Evolutionary conservation across 2,329 filamentous ascomycete genomes (phyloP).

Genomic region (Mycosphaerella arachidis): DNA sequence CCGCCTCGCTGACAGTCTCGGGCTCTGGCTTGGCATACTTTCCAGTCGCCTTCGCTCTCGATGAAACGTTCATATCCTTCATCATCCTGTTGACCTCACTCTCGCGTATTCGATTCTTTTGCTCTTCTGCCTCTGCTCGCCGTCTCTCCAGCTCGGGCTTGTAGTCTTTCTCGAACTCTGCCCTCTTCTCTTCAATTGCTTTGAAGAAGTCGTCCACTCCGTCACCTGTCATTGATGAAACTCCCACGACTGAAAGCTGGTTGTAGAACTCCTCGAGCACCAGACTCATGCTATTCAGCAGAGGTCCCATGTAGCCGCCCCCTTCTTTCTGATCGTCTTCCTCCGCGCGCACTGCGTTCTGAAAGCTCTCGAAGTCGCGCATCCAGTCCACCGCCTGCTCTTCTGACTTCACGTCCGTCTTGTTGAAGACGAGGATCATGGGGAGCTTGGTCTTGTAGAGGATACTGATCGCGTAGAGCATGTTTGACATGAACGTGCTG

Average conservation of each 20-base stretch:
- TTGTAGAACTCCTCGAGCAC: conserved; percentile 98
- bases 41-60: conserved; percentile 32
- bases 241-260: conserved; percentile 85
- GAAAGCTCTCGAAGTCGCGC: conserved; percentile 97
- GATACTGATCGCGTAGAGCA: conserved; percentile 98
- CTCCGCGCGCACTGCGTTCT: conserved; percentile 74
- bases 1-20: conserved; percentile 48
- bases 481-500: conserved; percentile 98
- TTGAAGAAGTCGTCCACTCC: conserved; percentile 92
- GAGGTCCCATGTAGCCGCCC: conserved; percentile 88
- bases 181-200: conserved; percentile 78
- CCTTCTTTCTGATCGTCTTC: conserved; percentile 73
- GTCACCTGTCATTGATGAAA: conserved; percentile 86
- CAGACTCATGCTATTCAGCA: conserved; percentile 96
- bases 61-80: conserved; percentile 75
- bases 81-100: conserved; percentile 88
- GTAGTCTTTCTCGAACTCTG: conserved; percentile 87
- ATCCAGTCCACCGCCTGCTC: conserved; percentile 95
- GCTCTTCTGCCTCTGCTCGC: conserved; percentile 67
- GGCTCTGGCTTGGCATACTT: conserved; percentile 40
- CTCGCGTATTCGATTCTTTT: conserved; percentile 67
- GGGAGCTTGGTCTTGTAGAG: conserved; percentile 97
- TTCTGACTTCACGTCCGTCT: conserved; percentile 92
- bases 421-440: conserved; percentile 99
- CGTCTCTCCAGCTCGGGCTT: conserved; percentile 83